Base-by-base conservation (phyloP, 495 filamentous ascomycete species). In the Bacidia gigantensis region DNA sequence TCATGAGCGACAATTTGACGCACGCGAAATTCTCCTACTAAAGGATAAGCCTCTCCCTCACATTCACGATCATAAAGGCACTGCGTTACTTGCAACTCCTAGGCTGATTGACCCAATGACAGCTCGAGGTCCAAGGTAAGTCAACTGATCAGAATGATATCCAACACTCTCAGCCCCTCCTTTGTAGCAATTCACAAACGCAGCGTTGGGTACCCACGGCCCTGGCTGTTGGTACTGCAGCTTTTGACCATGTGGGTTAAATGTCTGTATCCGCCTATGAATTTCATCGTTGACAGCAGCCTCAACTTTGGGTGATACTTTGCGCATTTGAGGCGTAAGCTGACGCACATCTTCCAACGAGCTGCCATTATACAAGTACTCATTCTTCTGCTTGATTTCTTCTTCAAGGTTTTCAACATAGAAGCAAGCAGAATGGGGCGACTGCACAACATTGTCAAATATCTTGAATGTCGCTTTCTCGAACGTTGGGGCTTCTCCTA, bases 101-200 rank as follows among this genome's bases (percentile, higher is more conserved):
- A 98, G 72, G 54, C 86, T 93, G 1, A 98, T 65, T 40, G 86
- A 92, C 3, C 89, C 92, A 50, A 98, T 98, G 3, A 92, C 70
- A 14, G 92, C 75, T 46, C 81, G 77, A 0, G 92, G 92, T 0
- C 92, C 92, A 3, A 97, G 73, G 65, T 96, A 98, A 2, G 92
- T 97, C 10, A 95, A 68, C 54, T 95, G 86, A 58, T 98, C 92
- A 11, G 83, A 77, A 60, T 98, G 92, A 65, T 84, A 98, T 18
- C 49, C 32, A 0, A 97, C 89, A 47, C 72, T 83, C 68, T 98
- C 79, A 1, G 74, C 65, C 0, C 79, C 80, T 0, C 89, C 89
- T 54, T 80, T 68, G 61, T 98, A 98, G 67, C 86, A 90, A 61
- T 98, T 98, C 0, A 95, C 89, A 56, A 95, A 87, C 0, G 89